phyloP scores from a whole-genome alignment of 192 early-diverging fungal genomes.

The Backusella australiensis region DNA sequence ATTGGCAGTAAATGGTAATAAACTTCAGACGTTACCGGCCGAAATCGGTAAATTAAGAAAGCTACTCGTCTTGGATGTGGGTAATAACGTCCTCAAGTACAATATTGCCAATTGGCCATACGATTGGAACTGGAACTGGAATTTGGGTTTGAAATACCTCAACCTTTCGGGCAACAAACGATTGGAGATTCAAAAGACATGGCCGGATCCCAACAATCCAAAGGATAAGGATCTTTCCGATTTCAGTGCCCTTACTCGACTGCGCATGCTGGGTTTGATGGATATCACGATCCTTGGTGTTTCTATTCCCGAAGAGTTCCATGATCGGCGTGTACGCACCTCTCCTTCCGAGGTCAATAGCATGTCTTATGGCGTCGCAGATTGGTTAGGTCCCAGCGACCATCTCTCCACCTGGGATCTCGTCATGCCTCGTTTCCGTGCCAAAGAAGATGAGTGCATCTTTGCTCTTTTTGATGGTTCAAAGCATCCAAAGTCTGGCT shows the following conservation, averaged over 20 bases:
- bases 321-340: constrained; percentile 79
- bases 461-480: constrained; percentile 88
- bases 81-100: constrained; percentile 86
- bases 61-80: constrained; percentile 79
- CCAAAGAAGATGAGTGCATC: constrained; percentile 82
- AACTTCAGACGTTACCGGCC: constrained; percentile 84
- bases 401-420: constrained; percentile 82
- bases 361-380: constrained; percentile 87
- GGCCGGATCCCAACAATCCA: constrained; percentile 40
- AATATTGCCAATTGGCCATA: constrained; percentile 95
- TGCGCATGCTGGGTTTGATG: constrained; percentile 84
- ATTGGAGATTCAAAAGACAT: constrained; percentile 80
- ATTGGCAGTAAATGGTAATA: constrained; percentile 89
- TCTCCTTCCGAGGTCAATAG: constrained; percentile 78
- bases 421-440: constrained; percentile 80
- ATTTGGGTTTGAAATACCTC: constrained; percentile 82
- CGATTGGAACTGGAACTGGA: constrained; percentile 98
- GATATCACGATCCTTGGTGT: constrained; percentile 85
- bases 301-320: constrained; percentile 79
- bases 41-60: constrained; percentile 87
- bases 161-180: constrained; percentile 90
- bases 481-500: constrained; percentile 48
- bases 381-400: constrained; percentile 68
- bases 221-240: constrained; percentile 60
- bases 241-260: constrained; percentile 73